Conservation (phyloP, 164 flowering plant genomes). For the Vitis rupestris region DNA sequence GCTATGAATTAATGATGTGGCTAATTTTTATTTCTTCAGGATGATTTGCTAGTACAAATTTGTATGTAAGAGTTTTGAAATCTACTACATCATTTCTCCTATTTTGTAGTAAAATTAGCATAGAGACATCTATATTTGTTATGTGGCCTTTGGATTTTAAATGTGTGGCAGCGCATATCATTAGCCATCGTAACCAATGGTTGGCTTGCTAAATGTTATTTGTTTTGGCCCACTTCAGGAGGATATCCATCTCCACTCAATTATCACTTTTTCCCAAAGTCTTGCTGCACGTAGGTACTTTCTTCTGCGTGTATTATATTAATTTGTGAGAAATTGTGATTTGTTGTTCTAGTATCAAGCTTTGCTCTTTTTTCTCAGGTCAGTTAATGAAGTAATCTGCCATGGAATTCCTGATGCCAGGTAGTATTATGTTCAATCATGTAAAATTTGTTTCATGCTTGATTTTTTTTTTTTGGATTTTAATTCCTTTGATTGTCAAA, state of each 20-base stretch:
- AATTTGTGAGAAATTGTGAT: neutral
- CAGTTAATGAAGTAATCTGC: constrained; percentile 97
- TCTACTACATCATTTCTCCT: too few relatives aligned
- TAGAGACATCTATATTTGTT: too few relatives aligned
- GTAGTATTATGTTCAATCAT: constrained; percentile 27
- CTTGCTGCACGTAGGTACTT: constrained; percentile 99
- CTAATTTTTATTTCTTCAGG: too few relatives aligned
- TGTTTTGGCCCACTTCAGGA: constrained; percentile 45
- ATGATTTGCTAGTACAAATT: too few relatives aligned
- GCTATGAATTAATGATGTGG: too few relatives aligned
- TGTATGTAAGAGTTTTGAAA: too few relatives aligned
- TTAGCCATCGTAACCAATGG: neutral
- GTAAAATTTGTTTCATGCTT: neutral
- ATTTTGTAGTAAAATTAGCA: too few relatives aligned
- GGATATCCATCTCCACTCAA: constrained; percentile 97
- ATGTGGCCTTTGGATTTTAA: neutral
- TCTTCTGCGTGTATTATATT: constrained; percentile 15
- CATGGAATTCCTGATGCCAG: constrained; percentile 99
- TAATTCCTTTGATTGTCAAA: too few relatives aligned
- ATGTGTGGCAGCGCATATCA: neutral
- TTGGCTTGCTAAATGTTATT: neutral
- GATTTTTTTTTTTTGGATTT: neutral
- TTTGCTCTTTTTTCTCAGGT: constrained; percentile 43
- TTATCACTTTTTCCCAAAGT: constrained; percentile 94
- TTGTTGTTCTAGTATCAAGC: constrained; percentile 1